Evolutionary conservation across 805 yeast species (phyloP).

Genomic region (Middelhovenomyces tepae): DNA sequence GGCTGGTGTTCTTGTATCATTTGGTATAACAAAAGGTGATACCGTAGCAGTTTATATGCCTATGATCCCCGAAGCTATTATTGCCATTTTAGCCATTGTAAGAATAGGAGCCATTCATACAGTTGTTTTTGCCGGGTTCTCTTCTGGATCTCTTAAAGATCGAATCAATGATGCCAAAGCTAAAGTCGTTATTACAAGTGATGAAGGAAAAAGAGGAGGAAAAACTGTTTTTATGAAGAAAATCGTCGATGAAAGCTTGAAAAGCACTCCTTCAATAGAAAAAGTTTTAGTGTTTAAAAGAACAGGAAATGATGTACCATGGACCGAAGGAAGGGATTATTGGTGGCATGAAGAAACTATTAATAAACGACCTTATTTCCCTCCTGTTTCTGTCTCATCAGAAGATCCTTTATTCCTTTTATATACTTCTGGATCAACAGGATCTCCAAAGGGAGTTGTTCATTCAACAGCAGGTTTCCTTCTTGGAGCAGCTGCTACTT

Average conservation of each 20-base stretch:
- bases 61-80: slow-evolving; percentile 73
- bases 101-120: slow-evolving; percentile 81
- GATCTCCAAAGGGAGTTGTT: slow-evolving; percentile 80
- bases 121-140: slow-evolving; percentile 79
- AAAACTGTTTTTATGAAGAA: slow-evolving; percentile 72
- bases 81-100: slow-evolving; percentile 67
- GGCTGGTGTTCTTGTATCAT: slow-evolving; percentile 55
- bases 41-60: slow-evolving; percentile 82
- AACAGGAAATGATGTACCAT: slow-evolving; percentile 52
- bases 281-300: slow-evolving; percentile 67
- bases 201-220: slow-evolving; percentile 79
- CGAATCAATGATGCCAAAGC: slow-evolving; percentile 66
- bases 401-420: slow-evolving; percentile 76
- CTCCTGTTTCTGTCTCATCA: slow-evolving; percentile 68
- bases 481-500: slow-evolving; percentile 62
- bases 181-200: slow-evolving; percentile 66
- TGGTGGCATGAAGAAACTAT: slow-evolving; percentile 69
- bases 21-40: slow-evolving; percentile 74
- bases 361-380: slow-evolving; percentile 57
- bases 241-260: slow-evolving; percentile 73
- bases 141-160: slow-evolving; percentile 62
- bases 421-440: slow-evolving; percentile 83
- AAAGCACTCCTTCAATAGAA: slow-evolving; percentile 53
- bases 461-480: slow-evolving; percentile 77
- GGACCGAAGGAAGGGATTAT: slow-evolving; percentile 51